Evolutionary conservation across 2,329 filamentous ascomycete species (phyloP).

Genomic region (Hirsutella minnesotensis): DNA sequence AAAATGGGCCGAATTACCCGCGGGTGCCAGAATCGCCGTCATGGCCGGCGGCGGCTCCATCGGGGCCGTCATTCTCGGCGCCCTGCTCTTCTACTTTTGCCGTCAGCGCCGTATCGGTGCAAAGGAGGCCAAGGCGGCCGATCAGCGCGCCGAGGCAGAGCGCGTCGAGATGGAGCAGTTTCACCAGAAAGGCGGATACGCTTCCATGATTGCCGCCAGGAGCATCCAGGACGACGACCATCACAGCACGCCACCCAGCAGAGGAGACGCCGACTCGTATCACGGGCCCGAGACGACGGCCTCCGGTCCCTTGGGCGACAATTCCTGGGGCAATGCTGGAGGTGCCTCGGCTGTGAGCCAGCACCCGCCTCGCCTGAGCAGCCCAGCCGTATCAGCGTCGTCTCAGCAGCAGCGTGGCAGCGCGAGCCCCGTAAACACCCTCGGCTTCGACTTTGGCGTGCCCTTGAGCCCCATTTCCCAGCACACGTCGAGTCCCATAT

Average conservation of each 20-base stretch:
- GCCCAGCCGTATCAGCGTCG: slow-evolving; percentile 5
- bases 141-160: slow-evolving; percentile 32
- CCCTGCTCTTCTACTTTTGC: slow-evolving; percentile 40
- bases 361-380: slow-evolving; percentile 2
- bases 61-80: slow-evolving; percentile 27
- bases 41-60: slow-evolving; percentile 35
- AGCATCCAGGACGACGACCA: slow-evolving; percentile 19
- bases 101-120: slow-evolving; percentile 41
- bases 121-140: slow-evolving; percentile 35
- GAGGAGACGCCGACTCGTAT: slow-evolving; percentile 7
- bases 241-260: slow-evolving; percentile 8
- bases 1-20: slow-evolving; percentile 41
- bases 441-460: slow-evolving; percentile 8
- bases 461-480: slow-evolving; percentile 1
- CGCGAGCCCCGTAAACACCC: slow-evolving; percentile 1
- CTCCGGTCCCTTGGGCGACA: slow-evolving; percentile 6
- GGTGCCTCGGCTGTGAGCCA: slow-evolving; percentile 3
- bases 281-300: slow-evolving; percentile 7
- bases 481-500: background rate
- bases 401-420: background rate
- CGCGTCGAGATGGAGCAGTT: slow-evolving; percentile 39
- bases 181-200: slow-evolving; percentile 25
- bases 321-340: slow-evolving; percentile 4
- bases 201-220: too few relatives aligned
- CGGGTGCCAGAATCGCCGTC: slow-evolving; percentile 37